Evolutionary conservation across 2,329 filamentous ascomycete genomes (phyloP).

Genomic region (Aureobasidium musti): DNA sequence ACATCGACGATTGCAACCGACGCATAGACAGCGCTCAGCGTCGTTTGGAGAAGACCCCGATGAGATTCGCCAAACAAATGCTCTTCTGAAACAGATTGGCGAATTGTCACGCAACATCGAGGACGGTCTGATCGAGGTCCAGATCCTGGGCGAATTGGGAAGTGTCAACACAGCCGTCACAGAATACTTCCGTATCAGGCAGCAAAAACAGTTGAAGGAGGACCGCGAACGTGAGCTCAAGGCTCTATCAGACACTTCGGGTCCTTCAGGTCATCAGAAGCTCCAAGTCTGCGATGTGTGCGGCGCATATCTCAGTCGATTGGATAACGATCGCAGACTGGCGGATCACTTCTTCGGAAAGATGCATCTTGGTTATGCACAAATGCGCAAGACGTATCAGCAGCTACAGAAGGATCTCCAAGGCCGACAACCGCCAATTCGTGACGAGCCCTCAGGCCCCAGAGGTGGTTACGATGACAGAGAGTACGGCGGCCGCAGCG

Average conservation of each 20-base stretch:
- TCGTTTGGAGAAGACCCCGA: conserved; percentile 96
- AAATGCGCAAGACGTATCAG: conserved; percentile 94
- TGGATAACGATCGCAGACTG: conserved; percentile 91
- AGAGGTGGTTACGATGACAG: conserved; percentile 51
- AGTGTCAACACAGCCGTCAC: conserved; percentile 79
- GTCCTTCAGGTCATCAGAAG: conserved; percentile 94
- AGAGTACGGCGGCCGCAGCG: conserved; percentile 38
- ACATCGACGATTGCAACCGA: conserved; percentile 95
- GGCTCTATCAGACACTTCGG: conserved; percentile 84
- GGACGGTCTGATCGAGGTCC: conserved; percentile 79
- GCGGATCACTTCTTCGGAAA: conserved; percentile 99
- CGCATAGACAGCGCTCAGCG: conserved; percentile 89
- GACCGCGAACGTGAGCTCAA: conserved; percentile 88
- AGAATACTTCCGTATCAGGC: conserved; percentile 83
- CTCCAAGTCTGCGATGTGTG: conserved; percentile 98
- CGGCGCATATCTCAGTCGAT: conserved; percentile 84
- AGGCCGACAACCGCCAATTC: conserved; percentile 63
- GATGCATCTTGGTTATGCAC: conserved; percentile 97
- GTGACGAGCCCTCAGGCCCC: conserved; percentile 51
- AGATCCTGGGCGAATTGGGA: conserved; percentile 78
- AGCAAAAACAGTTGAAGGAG: conserved; percentile 76
- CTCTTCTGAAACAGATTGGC: conserved; percentile 80
- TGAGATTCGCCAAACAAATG: conserved; percentile 93
- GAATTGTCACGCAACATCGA: conserved; percentile 78
- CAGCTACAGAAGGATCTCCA: conserved; percentile 84